phyloP scores from a whole-genome alignment of 345 rosid genomes.

The Microcos paniculata region DNA sequence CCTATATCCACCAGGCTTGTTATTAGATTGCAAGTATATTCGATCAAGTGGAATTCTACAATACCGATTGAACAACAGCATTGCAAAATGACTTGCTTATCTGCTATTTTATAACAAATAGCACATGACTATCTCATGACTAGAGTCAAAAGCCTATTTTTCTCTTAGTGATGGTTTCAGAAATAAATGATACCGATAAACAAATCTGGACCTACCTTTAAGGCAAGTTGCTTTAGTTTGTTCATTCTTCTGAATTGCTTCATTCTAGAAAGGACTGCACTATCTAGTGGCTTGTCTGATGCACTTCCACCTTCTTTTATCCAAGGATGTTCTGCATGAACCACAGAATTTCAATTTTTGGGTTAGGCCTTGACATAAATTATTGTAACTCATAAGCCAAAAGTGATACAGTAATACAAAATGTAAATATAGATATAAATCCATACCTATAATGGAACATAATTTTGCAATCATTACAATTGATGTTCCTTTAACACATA shows the following conservation, averaged over 20 bases:
- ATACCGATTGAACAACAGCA: background rate
- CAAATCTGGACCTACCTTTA: slow-evolving; percentile 51
- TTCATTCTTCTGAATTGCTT: slow-evolving; percentile 95
- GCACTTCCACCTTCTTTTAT: slow-evolving; percentile 72
- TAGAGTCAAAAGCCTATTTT: background rate
- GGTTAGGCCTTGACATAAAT: background rate
- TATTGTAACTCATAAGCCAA: background rate
- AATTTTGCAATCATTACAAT: background rate
- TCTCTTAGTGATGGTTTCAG: background rate
- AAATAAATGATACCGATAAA: background rate
- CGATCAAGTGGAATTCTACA: background rate
- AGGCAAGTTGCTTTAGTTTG: slow-evolving; percentile 88
- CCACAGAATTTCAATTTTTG: background rate
- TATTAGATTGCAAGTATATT: background rate
- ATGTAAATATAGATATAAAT: background rate
- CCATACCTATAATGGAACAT: too few relatives aligned
- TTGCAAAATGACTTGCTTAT: background rate
- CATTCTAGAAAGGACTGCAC: slow-evolving; percentile 89
- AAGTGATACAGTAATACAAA: background rate
- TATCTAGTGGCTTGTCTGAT: slow-evolving; percentile 87
- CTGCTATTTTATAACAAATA: background rate
- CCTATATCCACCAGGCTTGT: slow-evolving; percentile 36
- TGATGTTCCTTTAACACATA: background rate
- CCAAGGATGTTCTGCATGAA: slow-evolving; percentile 66
- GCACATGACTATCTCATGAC: background rate